phyloP scores from a whole-genome alignment of 306 rosid genomes.

The Arachis hypogaea region DNA sequence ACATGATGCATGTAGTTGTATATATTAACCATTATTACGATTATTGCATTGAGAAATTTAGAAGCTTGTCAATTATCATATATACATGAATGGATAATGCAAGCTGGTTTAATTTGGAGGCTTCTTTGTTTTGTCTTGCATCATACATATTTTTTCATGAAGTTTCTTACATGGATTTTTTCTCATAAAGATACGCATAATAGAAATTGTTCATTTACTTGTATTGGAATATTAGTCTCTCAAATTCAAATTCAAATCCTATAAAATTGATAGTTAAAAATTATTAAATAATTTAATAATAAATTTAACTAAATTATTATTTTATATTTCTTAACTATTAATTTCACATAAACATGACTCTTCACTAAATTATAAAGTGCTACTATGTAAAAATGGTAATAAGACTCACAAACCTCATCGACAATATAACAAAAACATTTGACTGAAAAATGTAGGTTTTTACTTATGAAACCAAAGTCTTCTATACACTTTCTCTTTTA shows the following conservation, averaged over 20 bases:
- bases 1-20: no score
- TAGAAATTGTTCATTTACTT: neutral
- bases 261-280: no score
- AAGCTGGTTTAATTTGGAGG: neutral
- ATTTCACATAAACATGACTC: no score
- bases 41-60: neutral
- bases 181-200: neutral
- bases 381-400: no score
- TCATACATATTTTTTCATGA: neutral
- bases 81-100: neutral
- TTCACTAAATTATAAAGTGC: no score
- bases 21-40: neutral
- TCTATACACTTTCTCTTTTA: neutral
- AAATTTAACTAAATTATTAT: no score
- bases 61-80: neutral
- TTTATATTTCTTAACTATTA: no score
- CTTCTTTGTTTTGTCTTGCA: neutral
- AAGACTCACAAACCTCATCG: neutral
- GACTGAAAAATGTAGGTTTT: neutral
- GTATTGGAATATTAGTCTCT: neutral
- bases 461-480: neutral
- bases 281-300: no score
- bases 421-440: neutral
- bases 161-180: constrained; percentile 9
- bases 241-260: no score